Evolutionary conservation across 2,329 filamentous ascomycete genomes (phyloP), one percentile per base, ranked within the genome.

Genomic region (Fusarium sp.): DNA sequence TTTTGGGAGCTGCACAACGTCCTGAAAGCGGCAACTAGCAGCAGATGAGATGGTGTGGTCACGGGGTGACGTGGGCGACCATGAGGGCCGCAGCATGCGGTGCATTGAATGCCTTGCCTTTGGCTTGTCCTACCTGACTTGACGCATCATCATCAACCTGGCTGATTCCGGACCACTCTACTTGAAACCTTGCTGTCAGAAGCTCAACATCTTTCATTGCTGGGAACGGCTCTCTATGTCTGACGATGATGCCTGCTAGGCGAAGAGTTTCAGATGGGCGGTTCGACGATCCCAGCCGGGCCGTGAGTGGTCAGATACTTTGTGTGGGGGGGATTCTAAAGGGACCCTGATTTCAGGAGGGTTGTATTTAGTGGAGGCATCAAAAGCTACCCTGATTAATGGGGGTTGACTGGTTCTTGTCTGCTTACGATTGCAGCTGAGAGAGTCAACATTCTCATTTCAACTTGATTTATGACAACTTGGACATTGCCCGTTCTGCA

Each of bases 31-130:
- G 49, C 33, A 18, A 20, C 67, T 34, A 55, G 64, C 64, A 51
- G 27, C 29, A 67, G 55, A 58, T 40, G 53, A 67, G 56, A 70
- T 65, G 67, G 51, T 33, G 55, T 42, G 53, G 53, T 56, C 25
- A 16, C 5, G 8, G 25, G 42, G 62, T 61, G 69, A 72, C 69
- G 71, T 70, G 71, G 67, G 59, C 50, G 42, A 64, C 34, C 49
- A 53, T 34, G 13, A 25, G 27, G 49, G 42, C 42, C 49, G 31
- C 49, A 34, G 29, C 16, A 53, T 53, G 29, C 9, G 29, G 9
- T 33, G 49, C 49, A 53, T 34, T n/a, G 27, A 31, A 23, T 40
- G 25, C 23, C 20, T 49, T 49, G 44, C 44, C 38, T 34, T 49
- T 49, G 44, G 8, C 38, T 34, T 55, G 33, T 13, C 29, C 11